Conservation (phyloP, 306 rosid genomes). For the Herpetospermum pedunculosum region DNA sequence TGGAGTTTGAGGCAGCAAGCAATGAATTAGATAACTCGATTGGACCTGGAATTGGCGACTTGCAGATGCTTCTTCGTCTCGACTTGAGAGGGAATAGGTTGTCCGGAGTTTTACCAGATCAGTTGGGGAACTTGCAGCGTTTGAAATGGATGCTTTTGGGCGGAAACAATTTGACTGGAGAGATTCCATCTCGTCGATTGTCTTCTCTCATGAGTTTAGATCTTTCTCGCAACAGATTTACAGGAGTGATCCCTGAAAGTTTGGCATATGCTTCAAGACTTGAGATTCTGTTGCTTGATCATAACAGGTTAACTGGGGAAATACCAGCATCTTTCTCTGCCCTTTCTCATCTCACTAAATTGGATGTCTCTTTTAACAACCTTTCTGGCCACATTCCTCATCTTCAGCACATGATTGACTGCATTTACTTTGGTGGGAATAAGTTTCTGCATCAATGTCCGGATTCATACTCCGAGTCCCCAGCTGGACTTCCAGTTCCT, state of each 20-base stretch:
- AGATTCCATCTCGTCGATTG: slow-evolving; percentile 16
- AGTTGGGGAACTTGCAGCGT: slow-evolving; percentile 18
- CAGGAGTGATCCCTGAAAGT: slow-evolving; percentile 25
- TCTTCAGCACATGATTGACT: slow-evolving; percentile 15
- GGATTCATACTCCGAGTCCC: neutral
- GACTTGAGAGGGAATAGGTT: slow-evolving; percentile 27
- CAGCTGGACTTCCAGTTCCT: slow-evolving; percentile 8
- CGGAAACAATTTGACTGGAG: slow-evolving; percentile 23
- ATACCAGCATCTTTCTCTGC: slow-evolving; percentile 16
- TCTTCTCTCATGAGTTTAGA: slow-evolving; percentile 21
- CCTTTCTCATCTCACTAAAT: slow-evolving; percentile 2
- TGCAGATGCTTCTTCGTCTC: slow-evolving; percentile 21
- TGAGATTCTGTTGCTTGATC: slow-evolving; percentile 21
- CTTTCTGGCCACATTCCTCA: slow-evolving; percentile 19
- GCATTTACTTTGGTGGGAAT: slow-evolving; percentile 17
- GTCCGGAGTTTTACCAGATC: slow-evolving; percentile 19
- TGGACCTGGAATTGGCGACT: slow-evolving; percentile 17
- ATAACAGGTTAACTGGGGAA: slow-evolving; percentile 15
- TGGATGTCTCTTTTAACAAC: slow-evolving; percentile 17
- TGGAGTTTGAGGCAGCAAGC: slow-evolving; percentile 20
- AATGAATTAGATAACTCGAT: slow-evolving; percentile 18
- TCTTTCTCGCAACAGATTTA: slow-evolving; percentile 22
- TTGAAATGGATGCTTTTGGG: slow-evolving; percentile 30
- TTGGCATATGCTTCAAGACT: slow-evolving; percentile 19
- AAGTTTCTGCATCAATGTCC: slow-evolving; percentile 18